Percentiles rank a stretch among this genome's conserved stretches.
Evolutionary conservation across 768 basidiomycete species (phyloP).

Genomic region (Tulasnella sp.): DNA sequence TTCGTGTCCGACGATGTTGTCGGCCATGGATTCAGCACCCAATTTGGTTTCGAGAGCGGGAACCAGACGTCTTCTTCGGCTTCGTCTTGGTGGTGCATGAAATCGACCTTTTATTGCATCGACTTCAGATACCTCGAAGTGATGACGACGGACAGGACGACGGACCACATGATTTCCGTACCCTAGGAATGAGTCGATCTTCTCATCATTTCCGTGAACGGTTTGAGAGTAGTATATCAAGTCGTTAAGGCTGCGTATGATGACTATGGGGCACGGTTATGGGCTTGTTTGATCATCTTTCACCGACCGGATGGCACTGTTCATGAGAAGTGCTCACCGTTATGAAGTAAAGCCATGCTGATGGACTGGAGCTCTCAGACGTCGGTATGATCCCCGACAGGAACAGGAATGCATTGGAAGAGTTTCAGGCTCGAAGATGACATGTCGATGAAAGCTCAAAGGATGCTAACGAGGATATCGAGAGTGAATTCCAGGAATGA

Average conservation of each 20-base stretch:
- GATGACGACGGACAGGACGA: not conserved
- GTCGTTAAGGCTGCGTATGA: conserved; percentile 1
- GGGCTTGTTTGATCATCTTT: not conserved
- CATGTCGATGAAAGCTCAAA: not conserved
- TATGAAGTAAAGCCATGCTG: conserved; percentile 7
- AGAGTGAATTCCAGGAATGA: not conserved
- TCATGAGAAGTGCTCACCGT: not conserved
- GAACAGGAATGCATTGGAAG: conserved; percentile 9
- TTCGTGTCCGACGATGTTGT: conserved; percentile 2
- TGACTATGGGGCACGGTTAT: not conserved
- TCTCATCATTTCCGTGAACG: not conserved
- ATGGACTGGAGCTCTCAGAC: conserved; percentile 11
- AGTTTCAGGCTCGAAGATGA: not conserved
- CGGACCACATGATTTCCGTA: not conserved
- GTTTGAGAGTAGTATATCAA: conserved; percentile 1
- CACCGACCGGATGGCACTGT: not conserved
- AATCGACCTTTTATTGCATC: not conserved
- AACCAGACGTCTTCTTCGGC: conserved; percentile 8
- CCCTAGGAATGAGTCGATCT: not conserved
- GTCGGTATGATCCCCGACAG: not conserved
- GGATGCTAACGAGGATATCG: not conserved
- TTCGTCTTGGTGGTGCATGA: not conserved
- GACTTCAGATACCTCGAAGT: not conserved
- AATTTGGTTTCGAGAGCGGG: conserved; percentile 6
- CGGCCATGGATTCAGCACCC: not conserved